Evolutionary conservation across 2,329 filamentous ascomycete genomes (phyloP).

Genomic region (Chrysosporium keratinophilum): DNA sequence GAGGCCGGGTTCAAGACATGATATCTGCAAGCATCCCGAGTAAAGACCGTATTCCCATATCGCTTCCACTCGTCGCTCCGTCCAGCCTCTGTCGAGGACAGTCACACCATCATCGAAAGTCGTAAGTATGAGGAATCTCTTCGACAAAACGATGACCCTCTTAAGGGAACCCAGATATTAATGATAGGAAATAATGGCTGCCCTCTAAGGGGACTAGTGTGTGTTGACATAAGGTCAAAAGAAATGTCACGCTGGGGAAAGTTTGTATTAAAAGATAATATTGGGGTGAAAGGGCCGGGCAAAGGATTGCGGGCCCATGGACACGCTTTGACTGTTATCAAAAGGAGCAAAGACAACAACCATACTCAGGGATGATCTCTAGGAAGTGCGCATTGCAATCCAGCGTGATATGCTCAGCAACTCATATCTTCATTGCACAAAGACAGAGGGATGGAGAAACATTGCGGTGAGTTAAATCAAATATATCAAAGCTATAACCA

Average conservation of each 20-base stretch:
- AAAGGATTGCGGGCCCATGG: background rate
- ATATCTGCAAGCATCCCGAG: background rate
- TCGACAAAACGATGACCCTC: background rate
- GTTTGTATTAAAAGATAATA: constrained; percentile 5
- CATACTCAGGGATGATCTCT: background rate
- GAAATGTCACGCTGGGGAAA: background rate
- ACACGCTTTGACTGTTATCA: background rate
- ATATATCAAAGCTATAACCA: constrained; percentile 1
- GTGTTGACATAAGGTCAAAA: background rate
- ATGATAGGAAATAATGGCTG: background rate
- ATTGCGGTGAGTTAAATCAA: constrained; percentile 3
- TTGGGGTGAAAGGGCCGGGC: background rate
- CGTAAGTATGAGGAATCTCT: background rate
- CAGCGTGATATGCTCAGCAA: background rate
- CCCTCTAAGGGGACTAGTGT: background rate
- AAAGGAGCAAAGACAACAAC: background rate
- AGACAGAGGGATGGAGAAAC: background rate
- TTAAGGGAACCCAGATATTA: background rate
- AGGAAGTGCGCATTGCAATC: background rate
- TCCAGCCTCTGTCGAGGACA: background rate
- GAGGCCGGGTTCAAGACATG: background rate
- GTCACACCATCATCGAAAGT: constrained; percentile 1
- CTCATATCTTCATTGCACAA: constrained; percentile 5
- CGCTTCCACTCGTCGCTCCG: background rate
- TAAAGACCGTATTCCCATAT: constrained; percentile 1